A percentile compares a stretch with the other conserved stretches of the same genome.
These are phyloP conservation scores for Colletotrichum sp. DNA, from an alignment of 2,329 filamentous ascomycete genomes.

Conservation along the genomic window DNA sequence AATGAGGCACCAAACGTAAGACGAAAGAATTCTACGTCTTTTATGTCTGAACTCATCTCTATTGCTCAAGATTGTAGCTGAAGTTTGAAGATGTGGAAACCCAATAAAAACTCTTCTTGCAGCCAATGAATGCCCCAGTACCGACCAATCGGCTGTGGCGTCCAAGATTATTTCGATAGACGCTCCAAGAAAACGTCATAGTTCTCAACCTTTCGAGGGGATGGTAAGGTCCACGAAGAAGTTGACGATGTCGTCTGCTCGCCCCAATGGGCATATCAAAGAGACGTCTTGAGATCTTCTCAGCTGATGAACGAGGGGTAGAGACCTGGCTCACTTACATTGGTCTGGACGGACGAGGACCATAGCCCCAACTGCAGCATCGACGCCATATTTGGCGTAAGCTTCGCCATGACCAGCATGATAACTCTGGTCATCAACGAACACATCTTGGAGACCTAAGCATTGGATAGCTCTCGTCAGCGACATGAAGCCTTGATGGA, in stretches of 20 bases:
- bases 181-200: too few relatives aligned
- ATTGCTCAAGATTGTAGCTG: too few relatives aligned
- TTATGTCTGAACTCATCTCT: too few relatives aligned
- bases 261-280: neutral
- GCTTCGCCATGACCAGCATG: constrained; percentile 55
- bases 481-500: too few relatives aligned
- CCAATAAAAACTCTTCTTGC: too few relatives aligned
- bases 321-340: constrained; percentile 53
- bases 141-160: too few relatives aligned
- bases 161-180: too few relatives aligned
- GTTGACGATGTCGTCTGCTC: neutral
- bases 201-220: neutral
- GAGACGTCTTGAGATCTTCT: neutral
- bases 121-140: too few relatives aligned
- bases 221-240: neutral
- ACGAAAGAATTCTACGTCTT: too few relatives aligned
- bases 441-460: constrained; percentile 47
- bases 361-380: constrained; percentile 57
- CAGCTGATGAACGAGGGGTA: fast-evolving
- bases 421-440: constrained; percentile 58
- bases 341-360: constrained; percentile 71
- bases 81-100: too few relatives aligned
- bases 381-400: constrained; percentile 65
- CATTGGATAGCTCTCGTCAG: neutral
- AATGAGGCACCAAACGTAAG: too few relatives aligned